A percentile compares a stretch with the other conserved stretches of the same genome.
Conservation (phyloP, 1,139 yeast species). For the Pichia sp. region DNA sequence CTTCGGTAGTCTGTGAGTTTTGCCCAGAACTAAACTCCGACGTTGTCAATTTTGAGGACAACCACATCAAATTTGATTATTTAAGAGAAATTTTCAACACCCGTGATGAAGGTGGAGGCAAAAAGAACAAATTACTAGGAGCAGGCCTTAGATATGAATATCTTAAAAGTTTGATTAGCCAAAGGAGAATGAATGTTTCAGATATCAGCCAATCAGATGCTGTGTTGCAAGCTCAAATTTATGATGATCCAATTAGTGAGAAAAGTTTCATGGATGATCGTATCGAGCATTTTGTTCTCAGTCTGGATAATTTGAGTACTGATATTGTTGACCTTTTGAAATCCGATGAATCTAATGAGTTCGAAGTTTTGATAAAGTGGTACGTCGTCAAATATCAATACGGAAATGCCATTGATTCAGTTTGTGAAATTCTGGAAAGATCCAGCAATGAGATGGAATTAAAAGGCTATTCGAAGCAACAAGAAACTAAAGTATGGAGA, state of each 20-base stretch:
- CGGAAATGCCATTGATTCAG: constrained; percentile 21
- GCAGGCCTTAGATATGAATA: constrained; percentile 32
- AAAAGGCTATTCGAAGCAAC: constrained; percentile 2
- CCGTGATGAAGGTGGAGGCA: constrained; percentile 12
- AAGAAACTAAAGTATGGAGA: constrained; percentile 30
- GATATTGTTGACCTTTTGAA: constrained; percentile 31
- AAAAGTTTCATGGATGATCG: not conserved
- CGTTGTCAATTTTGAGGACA: constrained; percentile 34
- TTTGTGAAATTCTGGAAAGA: constrained; percentile 18
- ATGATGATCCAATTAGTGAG: not conserved
- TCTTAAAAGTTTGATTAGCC: constrained; percentile 29
- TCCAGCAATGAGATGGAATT: constrained; percentile 24
- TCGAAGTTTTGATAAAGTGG: constrained; percentile 32
- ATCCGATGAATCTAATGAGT: constrained; percentile 12
- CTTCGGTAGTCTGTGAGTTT: constrained; percentile 36
- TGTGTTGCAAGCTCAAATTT: not conserved
- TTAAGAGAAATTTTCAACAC: constrained; percentile 27
- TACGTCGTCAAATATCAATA: constrained; percentile 16
- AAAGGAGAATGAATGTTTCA: not conserved
- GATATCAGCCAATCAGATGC: not conserved
- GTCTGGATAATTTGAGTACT: constrained; percentile 21
- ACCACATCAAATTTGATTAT: constrained; percentile 32
- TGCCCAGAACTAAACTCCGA: constrained; percentile 39
- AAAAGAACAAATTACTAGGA: constrained; percentile 1
- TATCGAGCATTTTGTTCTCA: constrained; percentile 21